Percentiles rank a stretch among this genome's conserved stretches.
phyloP scores from a whole-genome alignment of 192 early-diverging fungal species.

The Entomortierella beljakovae region DNA sequence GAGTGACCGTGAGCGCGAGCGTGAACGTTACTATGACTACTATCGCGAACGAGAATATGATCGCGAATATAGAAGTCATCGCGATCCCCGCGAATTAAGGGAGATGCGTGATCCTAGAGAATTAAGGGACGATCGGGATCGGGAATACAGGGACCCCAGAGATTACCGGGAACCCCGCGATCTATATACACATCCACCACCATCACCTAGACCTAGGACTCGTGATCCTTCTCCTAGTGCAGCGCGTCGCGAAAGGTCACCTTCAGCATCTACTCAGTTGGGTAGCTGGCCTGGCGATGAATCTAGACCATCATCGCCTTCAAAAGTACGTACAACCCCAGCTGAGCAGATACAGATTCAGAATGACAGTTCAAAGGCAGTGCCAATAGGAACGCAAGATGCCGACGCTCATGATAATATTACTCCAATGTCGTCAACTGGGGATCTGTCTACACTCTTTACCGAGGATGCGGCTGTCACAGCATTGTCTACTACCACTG shows the following conservation, averaged over 20 bases:
- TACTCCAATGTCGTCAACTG: conserved; percentile 9
- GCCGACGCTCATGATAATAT: neutral
- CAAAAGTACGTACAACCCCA: conserved; percentile 7
- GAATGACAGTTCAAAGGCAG: neutral
- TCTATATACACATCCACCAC: conserved; percentile 21
- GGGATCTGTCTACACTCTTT: neutral
- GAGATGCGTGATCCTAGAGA: conserved; percentile 34
- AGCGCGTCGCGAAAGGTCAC: conserved; percentile 18
- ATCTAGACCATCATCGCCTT: conserved; percentile 17
- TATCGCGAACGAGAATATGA: conserved; percentile 47
- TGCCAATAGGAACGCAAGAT: neutral
- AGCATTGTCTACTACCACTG: neutral
- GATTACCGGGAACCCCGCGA: conserved; percentile 29
- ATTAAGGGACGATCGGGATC: conserved; percentile 20
- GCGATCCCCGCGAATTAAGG: conserved; percentile 33
- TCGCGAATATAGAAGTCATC: conserved; percentile 33
- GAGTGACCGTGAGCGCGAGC: conserved; percentile 39
- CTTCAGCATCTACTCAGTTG: conserved; percentile 11
- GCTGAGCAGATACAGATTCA: neutral
- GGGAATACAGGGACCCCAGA: conserved; percentile 21
- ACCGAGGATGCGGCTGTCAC: conserved; percentile 4
- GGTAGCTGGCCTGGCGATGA: conserved; percentile 24
- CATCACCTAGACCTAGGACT: conserved; percentile 28
- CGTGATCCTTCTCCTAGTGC: conserved; percentile 24
- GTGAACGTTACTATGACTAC: conserved; percentile 45